Evolutionary conservation across 169 alveolate species (phyloP).

Genomic region (Ichthyophthirius multifiliis): DNA sequence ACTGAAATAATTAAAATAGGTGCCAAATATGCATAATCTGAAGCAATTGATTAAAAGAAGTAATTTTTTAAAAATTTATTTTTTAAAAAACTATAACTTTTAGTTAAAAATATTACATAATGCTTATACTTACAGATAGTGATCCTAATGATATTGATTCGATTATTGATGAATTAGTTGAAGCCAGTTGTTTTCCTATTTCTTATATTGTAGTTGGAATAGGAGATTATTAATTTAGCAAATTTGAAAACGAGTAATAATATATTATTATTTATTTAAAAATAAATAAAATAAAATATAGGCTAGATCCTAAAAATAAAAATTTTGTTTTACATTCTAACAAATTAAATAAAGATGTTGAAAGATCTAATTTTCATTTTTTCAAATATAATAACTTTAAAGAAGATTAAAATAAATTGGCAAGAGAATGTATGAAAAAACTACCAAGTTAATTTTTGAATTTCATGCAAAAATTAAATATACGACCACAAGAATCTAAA

Average conservation of each 20-base stretch:
- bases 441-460: slow-evolving; percentile 59
- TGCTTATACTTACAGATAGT: slow-evolving; percentile 67
- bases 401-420: slow-evolving; percentile 53
- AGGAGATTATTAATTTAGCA: slow-evolving; percentile 60
- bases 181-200: slow-evolving; percentile 66
- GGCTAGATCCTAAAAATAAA: slow-evolving; percentile 11
- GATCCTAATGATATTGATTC: slow-evolving; percentile 52
- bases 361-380: slow-evolving; percentile 80
- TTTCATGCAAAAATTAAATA: slow-evolving; percentile 47
- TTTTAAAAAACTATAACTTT: background rate
- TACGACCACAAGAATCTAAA: slow-evolving; percentile 44
- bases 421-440: slow-evolving; percentile 64
- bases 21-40: slow-evolving; percentile 50
- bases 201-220: slow-evolving; percentile 67
- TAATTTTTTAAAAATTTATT: slow-evolving; percentile 10
- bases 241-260: slow-evolving; percentile 35
- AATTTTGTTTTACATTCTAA: slow-evolving; percentile 20
- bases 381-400: slow-evolving; percentile 62
- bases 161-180: slow-evolving; percentile 53
- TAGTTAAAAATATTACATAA: slow-evolving; percentile 49
- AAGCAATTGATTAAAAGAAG: slow-evolving; percentile 52
- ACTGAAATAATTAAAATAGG: slow-evolving; percentile 49
- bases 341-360: slow-evolving; percentile 40
- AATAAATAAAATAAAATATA: background rate
- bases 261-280: background rate